Evolutionary conservation across 148 eudicot species (phyloP).

Genomic region (Fagopyrum tataricum): DNA sequence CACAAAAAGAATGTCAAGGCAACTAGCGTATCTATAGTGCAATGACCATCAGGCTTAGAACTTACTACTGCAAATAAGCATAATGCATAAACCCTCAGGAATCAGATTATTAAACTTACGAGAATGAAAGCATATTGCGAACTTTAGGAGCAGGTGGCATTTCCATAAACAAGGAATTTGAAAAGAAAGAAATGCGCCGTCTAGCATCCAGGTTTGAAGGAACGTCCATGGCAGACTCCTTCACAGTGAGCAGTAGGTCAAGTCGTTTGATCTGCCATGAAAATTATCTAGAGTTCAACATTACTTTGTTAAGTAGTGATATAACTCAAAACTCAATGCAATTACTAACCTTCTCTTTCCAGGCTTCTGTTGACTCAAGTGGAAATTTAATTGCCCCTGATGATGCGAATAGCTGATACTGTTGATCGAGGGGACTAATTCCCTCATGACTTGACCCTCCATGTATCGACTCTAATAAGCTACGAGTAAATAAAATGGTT

Average conservation of each 20-base stretch:
- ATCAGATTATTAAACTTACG: constrained; percentile 41
- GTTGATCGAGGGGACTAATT: constrained; percentile 62
- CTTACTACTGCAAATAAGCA: neutral
- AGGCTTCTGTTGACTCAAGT: constrained; percentile 66
- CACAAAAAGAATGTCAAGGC: too few species aligned
- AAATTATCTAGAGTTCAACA: constrained; percentile 1
- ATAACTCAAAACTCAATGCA: neutral
- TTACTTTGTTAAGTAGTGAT: neutral
- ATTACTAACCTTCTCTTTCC: constrained; percentile 81
- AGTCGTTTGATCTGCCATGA: constrained; percentile 14
- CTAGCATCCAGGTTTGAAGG: constrained; percentile 18
- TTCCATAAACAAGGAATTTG: constrained; percentile 17
- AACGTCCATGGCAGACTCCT: constrained; percentile 15
- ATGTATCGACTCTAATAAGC: constrained; percentile 41
- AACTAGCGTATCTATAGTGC: too few species aligned
- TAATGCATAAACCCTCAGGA: neutral
- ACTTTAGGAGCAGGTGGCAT: constrained; percentile 18
- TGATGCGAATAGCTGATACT: constrained; percentile 78
- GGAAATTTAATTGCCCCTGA: constrained; percentile 88
- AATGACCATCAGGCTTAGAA: too few species aligned
- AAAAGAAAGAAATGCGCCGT: constrained; percentile 14
- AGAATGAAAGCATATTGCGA: constrained; percentile 20
- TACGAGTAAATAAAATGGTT: too few species aligned
- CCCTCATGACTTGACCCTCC: constrained; percentile 60
- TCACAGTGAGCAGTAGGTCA: constrained; percentile 9